phyloP scores from a whole-genome alignment of 768 basidiomycete genomes.

The Mycena metata region DNA sequence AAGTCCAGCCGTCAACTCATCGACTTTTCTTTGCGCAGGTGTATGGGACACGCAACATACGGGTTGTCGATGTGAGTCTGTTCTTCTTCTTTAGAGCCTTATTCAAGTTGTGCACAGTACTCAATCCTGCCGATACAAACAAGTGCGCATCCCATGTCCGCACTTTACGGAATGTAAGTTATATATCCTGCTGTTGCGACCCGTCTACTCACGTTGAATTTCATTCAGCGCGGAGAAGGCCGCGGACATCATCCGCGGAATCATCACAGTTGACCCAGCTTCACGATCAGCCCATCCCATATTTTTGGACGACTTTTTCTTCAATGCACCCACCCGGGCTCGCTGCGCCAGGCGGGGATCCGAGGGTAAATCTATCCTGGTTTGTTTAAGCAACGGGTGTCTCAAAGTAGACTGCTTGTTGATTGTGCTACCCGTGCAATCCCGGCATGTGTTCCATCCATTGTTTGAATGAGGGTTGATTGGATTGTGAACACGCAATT shows the following conservation, averaged over 20 bases:
- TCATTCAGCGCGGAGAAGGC: slow-evolving; percentile 30
- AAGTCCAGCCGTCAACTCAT: too few relatives aligned
- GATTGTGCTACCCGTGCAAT: too few relatives aligned
- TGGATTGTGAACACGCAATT: slow-evolving; percentile 2
- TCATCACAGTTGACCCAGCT: slow-evolving; percentile 25
- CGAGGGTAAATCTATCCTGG: slow-evolving; percentile 5
- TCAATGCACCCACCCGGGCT: slow-evolving; percentile 2
- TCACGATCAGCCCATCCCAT: too few relatives aligned
- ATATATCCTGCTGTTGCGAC: neutral
- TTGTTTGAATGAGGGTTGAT: too few relatives aligned
- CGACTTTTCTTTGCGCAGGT: too few relatives aligned
- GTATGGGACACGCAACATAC: slow-evolving; percentile 18
- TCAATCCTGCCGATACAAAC: too few relatives aligned
- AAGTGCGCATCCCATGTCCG: too few relatives aligned
- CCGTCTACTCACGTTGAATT: neutral
- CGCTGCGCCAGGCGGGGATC: slow-evolving; percentile 6
- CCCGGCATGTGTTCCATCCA: too few relatives aligned
- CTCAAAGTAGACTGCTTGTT: too few relatives aligned
- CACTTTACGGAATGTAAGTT: slow-evolving; percentile 26
- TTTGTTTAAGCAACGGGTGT: too few relatives aligned
- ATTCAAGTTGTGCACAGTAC: too few relatives aligned
- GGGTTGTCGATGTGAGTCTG: slow-evolving; percentile 30
- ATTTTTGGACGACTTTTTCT: slow-evolving; percentile 1
- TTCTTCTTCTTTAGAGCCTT: neutral
- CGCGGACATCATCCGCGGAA: slow-evolving; percentile 27